Conservation (phyloP, 2,329 filamentous ascomycete species). For the Tolypocladium sp. region DNA sequence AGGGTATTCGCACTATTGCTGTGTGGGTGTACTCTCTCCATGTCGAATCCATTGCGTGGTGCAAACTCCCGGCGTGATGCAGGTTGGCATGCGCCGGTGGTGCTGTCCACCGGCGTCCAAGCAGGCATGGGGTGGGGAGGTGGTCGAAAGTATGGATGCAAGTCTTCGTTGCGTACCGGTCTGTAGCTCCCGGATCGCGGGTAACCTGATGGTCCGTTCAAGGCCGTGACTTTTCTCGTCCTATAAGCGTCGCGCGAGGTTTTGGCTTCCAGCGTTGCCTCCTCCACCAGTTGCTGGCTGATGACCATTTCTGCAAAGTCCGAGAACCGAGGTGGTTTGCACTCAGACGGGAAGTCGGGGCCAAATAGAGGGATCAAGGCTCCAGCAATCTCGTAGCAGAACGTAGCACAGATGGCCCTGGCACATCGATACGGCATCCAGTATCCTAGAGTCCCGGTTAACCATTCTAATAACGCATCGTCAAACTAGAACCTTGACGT, state of each 20-base stretch:
- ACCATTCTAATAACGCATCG: background rate
- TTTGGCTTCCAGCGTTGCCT: constrained; percentile 39
- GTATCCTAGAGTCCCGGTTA: constrained; percentile 54
- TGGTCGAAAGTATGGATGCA: background rate
- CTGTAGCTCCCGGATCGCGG: background rate
- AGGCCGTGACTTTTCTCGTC: background rate
- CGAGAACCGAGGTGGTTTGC: constrained; percentile 54
- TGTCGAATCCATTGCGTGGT: no score
- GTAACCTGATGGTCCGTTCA: background rate
- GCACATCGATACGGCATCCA: constrained; percentile 93
- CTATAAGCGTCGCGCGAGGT: background rate
- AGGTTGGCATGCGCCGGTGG: background rate
- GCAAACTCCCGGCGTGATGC: background rate
- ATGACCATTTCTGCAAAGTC: constrained; percentile 61
- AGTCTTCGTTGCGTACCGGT: background rate
- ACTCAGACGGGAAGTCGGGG: constrained; percentile 64
- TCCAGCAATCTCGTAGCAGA: constrained; percentile 76
- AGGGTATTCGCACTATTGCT: background rate
- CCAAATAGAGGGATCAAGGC: constrained; percentile 90
- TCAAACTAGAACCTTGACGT: constrained; percentile 13
- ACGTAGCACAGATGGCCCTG: constrained; percentile 77
- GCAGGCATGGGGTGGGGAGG: background rate
- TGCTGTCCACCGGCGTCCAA: background rate
- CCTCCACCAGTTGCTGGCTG: constrained; percentile 41
- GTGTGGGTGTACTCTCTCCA: background rate